Evolutionary conservation across 371 early-diverging fungal species (phyloP), one percentile per base, ranked within the genome.

Genomic region (Quaeritorhiza haematococci): DNA sequence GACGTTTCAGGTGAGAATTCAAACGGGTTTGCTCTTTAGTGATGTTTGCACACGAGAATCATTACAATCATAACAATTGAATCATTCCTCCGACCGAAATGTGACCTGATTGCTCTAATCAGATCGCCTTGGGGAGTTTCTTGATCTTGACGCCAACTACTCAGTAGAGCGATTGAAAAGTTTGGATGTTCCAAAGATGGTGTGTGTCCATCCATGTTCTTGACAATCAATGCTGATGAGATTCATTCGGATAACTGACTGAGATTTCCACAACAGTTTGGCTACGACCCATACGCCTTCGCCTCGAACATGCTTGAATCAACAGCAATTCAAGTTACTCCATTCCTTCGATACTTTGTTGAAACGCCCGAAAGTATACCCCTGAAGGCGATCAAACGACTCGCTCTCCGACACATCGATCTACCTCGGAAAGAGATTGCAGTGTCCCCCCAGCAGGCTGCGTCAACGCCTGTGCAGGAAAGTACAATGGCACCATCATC

Each of bases 281-380:
- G 73, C 8, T 72, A 69, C 48, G 73, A 72, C 49, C 61, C 69
- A 13, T 72, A 67, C 66, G n/a, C n/a, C n/a, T n/a, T n/a, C n/a
- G n/a, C n/a, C n/a, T n/a, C n/a, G n/a, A 56, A 43, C 23, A 57
- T 29, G 23, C 42, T 24, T 6, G 41, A 50, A 1, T 35, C 27
- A 23, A 55, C 55, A 6, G 52, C 49, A 15, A 35, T 71, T 24
- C 56, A 33, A 15, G 58, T 62, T 21, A 68, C 72, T 5, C 64
- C 68, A 23, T 43, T 62, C 35, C 34, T 71, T 15, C 52, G 55
- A 19, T 71, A 65, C 47, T 71, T 63, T 59, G 61, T 62, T 7
- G 58, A 8, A 26, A 47, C 19, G 48, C 19, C 13, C 15, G 26
- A 19, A 13, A 19, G 17, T 17, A 47, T 47, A 15, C 17, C 13